Evolutionary conservation across 345 rosid species (phyloP).

Genomic region (Capsella bursapastoris): DNA sequence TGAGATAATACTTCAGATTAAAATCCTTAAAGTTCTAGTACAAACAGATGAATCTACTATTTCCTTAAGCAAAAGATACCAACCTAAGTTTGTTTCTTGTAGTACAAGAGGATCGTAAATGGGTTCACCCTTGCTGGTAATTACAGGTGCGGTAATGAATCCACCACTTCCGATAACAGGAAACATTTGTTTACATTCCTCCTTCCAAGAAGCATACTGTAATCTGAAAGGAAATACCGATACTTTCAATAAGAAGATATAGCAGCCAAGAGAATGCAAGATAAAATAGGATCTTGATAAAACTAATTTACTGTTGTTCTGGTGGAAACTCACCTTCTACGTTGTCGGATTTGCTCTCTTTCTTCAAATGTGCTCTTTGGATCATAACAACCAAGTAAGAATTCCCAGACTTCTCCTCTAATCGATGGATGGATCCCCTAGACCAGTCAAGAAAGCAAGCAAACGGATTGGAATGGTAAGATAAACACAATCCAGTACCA

Average conservation of each 20-base stretch:
- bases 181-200: slow-evolving; percentile 71
- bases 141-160: slow-evolving; percentile 86
- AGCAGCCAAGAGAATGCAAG: slow-evolving; percentile 13
- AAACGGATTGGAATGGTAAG: not conserved
- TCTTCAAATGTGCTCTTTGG: slow-evolving; percentile 89
- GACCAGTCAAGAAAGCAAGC: slow-evolving; percentile 27
- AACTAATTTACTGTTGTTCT: not conserved
- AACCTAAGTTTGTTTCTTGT: slow-evolving; percentile 64
- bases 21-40: slow-evolving; percentile 23
- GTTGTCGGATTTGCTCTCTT: slow-evolving; percentile 74
- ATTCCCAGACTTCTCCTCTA: slow-evolving; percentile 99
- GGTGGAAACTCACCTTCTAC: slow-evolving; percentile 66
- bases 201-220: slow-evolving; percentile 81
- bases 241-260: not conserved
- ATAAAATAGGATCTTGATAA: too few species aligned
- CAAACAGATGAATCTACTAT: slow-evolving; percentile 9
- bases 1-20: slow-evolving; percentile 9
- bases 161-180: slow-evolving; percentile 90
- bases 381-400: slow-evolving; percentile 92
- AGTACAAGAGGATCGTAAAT: slow-evolving; percentile 80
- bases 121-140: slow-evolving; percentile 83
- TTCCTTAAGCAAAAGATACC: slow-evolving; percentile 38
- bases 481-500: not conserved
- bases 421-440: slow-evolving; percentile 97
- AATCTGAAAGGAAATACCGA: slow-evolving; percentile 48